A percentile compares a stretch with the other conserved stretches of the same genome.
Conservation (phyloP, 352 stramenopile species). For the Globisporangium paroecandrum region DNA sequence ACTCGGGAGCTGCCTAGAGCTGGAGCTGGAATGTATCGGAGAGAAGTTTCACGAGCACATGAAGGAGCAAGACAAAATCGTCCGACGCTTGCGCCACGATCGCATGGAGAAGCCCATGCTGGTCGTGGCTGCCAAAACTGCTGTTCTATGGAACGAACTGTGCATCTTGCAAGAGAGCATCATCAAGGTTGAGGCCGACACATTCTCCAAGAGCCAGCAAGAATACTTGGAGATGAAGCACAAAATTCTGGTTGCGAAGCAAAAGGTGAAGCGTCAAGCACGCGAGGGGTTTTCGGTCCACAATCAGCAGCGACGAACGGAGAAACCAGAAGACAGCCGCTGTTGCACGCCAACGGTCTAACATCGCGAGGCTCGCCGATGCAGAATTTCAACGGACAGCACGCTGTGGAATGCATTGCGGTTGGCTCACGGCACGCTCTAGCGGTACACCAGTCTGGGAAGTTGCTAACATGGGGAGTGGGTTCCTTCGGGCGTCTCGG, state of each 20-base stretch:
- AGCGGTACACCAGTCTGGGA: slow-evolving; percentile 58
- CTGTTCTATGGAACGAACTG: slow-evolving; percentile 50
- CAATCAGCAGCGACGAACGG: slow-evolving; percentile 1
- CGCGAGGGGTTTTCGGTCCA: slow-evolving; percentile 35
- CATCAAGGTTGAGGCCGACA: slow-evolving; percentile 30
- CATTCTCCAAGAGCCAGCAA: slow-evolving; percentile 30
- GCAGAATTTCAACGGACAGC: slow-evolving; percentile 42
- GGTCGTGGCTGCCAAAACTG: slow-evolving; percentile 30
- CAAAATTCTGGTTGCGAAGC: slow-evolving; percentile 45
- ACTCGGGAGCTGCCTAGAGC: slow-evolving; percentile 48
- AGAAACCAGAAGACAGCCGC: slow-evolving; percentile 1
- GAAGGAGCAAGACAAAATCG: slow-evolving; percentile 63
- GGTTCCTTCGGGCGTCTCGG: slow-evolving; percentile 66
- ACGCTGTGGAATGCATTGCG: slow-evolving; percentile 54
- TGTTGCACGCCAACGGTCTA: slow-evolving; percentile 47
- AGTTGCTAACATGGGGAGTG: slow-evolving; percentile 69
- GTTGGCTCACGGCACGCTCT: slow-evolving; percentile 69
- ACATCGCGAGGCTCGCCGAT: slow-evolving; percentile 44
- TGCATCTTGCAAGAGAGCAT: slow-evolving; percentile 43
- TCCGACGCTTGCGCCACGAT: slow-evolving; percentile 46
- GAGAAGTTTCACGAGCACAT: slow-evolving; percentile 58
- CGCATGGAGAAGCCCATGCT: slow-evolving; percentile 38
- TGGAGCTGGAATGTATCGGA: slow-evolving; percentile 71
- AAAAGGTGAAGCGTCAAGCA: slow-evolving; percentile 58
- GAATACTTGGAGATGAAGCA: slow-evolving; percentile 66